Conservation (phyloP, 306 rosid genomes). For the Malus sieversii region DNA sequence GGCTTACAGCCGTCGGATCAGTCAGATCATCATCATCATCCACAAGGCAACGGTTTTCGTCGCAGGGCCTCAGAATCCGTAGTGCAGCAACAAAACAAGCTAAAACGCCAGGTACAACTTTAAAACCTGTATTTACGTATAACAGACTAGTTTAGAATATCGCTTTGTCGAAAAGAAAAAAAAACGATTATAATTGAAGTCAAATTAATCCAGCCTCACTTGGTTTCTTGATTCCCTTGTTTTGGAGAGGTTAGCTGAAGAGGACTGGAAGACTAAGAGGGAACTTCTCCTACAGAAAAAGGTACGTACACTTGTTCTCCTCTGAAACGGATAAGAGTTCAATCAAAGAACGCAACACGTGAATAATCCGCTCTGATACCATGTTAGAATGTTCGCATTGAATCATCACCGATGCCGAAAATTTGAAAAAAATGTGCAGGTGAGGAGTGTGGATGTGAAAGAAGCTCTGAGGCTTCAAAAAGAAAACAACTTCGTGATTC, state of each 20-base stretch:
- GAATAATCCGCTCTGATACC: background rate
- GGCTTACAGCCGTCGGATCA: constrained; percentile 12
- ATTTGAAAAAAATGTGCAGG: constrained; percentile 31
- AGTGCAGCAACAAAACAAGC: constrained; percentile 78
- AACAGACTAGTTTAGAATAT: background rate
- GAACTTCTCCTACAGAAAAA: constrained; percentile 60
- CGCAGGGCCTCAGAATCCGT: constrained; percentile 44
- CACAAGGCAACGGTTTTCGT: constrained; percentile 23
- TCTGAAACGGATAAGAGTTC: background rate
- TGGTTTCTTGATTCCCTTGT: constrained; percentile 13
- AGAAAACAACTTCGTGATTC: constrained; percentile 90
- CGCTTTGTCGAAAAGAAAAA: background rate
- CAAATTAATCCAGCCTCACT: constrained; percentile 4
- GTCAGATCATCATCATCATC: constrained; percentile 27
- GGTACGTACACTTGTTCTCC: constrained; percentile 39
- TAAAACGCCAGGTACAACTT: constrained; percentile 73
- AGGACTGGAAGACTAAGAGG: constrained; percentile 92
- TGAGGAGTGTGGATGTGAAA: constrained; percentile 83
- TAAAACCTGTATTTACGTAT: background rate
- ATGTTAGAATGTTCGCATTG: background rate
- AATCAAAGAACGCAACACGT: too few relatives aligned
- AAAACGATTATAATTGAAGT: too few relatives aligned
- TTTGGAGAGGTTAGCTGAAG: constrained; percentile 75
- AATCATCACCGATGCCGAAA: background rate
- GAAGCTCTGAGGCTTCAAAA: constrained; percentile 94